Evolutionary conservation across 176 grass and related monocot genomes (phyloP), one percentile per base, ranked within the genome.

Genomic region (Hordeum marinum): DNA sequence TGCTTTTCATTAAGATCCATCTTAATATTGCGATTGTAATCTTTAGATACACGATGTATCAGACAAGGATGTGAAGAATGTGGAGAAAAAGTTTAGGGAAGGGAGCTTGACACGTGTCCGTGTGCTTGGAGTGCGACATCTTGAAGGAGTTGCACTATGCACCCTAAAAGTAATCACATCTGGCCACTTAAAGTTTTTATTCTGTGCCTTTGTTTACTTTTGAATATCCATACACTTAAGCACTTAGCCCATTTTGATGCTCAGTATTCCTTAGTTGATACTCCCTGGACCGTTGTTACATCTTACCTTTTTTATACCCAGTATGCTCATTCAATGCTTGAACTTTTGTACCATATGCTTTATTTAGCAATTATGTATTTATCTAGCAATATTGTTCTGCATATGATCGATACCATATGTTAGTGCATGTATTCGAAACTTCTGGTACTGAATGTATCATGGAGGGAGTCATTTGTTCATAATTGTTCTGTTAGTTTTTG

Each of bases 81-180:
- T 95, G 43, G 96, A 95, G 70, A 94, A 94, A 77, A 98, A 94
- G 63, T 93, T 95, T 71, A 98, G 88, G 75, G 91, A 95, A 85
- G 93, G 93, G 27, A 93, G 81, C 76, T 55, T 79, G 66, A 75
- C 91, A 82, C 91, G 96, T 76, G 90, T 95, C 60, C 96, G 96
- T 45, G 45, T 98, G 79, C 85, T 98, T 86, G 93, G 87, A 80
- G 85, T 90, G 55, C 84, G 93, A 78, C 85, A 95, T 94, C 90
- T 98, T 78, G 96, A 98, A 94, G 96, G 96, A 81, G 66, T 95
- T 86, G 91, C 93, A 37, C 61, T 92, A 54, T 86, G 87, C 77
- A 98, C 96, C 0, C 54, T 91, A 80, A 98, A 95, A 82, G 96
- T 98, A 94, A 65, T 62, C 78, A 29, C 41, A 63, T 62, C 24